These are phyloP conservation scores for Gymnopus androsaceus DNA, from an alignment of 1,284 basidiomycete species.

Conservation along the genomic window DNA sequence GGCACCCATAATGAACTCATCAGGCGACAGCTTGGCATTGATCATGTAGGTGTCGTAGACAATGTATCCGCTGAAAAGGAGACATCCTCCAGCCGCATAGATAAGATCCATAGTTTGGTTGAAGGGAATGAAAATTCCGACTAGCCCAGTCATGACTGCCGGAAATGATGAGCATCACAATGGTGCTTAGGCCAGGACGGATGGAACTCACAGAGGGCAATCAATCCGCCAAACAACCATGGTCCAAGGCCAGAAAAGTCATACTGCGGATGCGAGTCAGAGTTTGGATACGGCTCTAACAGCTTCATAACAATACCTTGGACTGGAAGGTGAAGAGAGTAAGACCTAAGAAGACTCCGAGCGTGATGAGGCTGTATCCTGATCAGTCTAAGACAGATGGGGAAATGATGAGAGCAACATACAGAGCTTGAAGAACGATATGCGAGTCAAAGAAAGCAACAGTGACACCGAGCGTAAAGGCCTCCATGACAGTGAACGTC, in stretches of 20 bases:
- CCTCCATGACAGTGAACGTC: constrained; percentile 79
- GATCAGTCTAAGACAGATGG: background rate
- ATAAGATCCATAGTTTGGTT: constrained; percentile 73
- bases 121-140: constrained; percentile 83
- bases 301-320: constrained; percentile 46
- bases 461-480: constrained; percentile 77
- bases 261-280: constrained; percentile 49
- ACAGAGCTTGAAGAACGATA: constrained; percentile 88
- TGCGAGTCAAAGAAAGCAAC: constrained; percentile 74
- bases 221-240: constrained; percentile 77
- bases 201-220: constrained; percentile 61
- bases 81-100: constrained; percentile 75
- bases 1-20: constrained; percentile 85
- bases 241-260: constrained; percentile 86
- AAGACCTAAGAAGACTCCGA: constrained; percentile 85
- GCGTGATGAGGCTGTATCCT: constrained; percentile 67
- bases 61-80: constrained; percentile 84
- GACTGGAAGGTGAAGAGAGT: constrained; percentile 86
- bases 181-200: background rate
- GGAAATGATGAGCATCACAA: constrained; percentile 11
- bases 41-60: constrained; percentile 88
- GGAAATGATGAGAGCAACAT: constrained; percentile 29
- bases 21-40: constrained; percentile 78
- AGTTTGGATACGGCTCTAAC: constrained; percentile 5
- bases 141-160: constrained; percentile 73